Conservation (phyloP, 2,329 filamentous ascomycete genomes). For the Microdochium trichocladiopsis region DNA sequence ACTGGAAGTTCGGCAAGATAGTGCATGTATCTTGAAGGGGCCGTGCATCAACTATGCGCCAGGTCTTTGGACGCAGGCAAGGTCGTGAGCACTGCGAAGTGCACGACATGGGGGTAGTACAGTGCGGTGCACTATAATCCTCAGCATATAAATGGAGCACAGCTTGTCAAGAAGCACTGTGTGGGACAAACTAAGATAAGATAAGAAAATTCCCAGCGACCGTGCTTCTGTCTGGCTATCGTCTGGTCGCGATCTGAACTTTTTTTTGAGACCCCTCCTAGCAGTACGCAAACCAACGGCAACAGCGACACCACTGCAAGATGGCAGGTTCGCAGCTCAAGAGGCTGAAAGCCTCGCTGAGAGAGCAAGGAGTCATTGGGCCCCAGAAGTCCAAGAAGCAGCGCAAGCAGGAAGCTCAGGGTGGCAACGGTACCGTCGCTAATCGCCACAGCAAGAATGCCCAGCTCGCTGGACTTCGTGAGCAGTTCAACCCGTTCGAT, state of each 20-base stretch:
- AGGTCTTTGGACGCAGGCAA: too few species aligned
- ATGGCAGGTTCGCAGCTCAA: slow-evolving; percentile 98
- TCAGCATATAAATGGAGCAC: too few species aligned
- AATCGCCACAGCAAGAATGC: slow-evolving; percentile 71
- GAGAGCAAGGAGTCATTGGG: slow-evolving; percentile 82
- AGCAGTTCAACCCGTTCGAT: slow-evolving; percentile 97
- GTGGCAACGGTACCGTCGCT: slow-evolving; percentile 57
- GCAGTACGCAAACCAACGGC: neutral
- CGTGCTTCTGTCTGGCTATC: neutral
- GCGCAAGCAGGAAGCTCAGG: slow-evolving; percentile 66
- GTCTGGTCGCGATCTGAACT: neutral
- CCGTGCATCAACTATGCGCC: too few species aligned
- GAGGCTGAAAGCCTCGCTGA: slow-evolving; percentile 83
- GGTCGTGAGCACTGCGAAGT: too few species aligned
- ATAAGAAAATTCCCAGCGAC: neutral
- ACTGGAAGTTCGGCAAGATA: too few species aligned
- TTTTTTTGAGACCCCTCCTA: neutral
- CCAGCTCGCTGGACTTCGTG: slow-evolving; percentile 78
- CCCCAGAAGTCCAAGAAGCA: slow-evolving; percentile 95
- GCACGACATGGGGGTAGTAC: too few species aligned
- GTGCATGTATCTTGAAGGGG: too few species aligned
- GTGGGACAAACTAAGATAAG: neutral
- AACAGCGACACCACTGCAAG: slow-evolving; percentile 11
- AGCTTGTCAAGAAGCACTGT: neutral
- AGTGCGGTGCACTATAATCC: too few species aligned